These are phyloP conservation scores for Cylindricascospora bacillispora DNA, from an alignment of 1,139 yeast species.

Conservation along the genomic window DNA sequence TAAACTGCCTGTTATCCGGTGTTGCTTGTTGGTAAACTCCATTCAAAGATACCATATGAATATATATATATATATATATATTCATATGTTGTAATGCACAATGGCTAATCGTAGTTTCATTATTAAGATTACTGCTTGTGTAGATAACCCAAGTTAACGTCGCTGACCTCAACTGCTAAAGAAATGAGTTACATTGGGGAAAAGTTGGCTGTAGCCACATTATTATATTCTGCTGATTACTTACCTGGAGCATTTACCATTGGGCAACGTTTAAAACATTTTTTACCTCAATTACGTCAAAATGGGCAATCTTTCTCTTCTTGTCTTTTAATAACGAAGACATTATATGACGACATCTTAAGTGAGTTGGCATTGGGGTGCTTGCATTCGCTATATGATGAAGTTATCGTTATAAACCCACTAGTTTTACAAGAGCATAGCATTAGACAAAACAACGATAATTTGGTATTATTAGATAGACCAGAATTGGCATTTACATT, in stretches of 20 bases:
- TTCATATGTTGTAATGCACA: no score
- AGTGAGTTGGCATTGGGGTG: constrained; percentile 10
- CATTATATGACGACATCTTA: constrained; percentile 10
- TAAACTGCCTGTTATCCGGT: no score
- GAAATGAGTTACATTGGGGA: constrained; percentile 4
- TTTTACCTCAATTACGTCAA: constrained; percentile 6
- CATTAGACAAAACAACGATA: constrained; percentile 23
- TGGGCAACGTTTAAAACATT: constrained; percentile 27
- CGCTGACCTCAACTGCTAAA: no score
- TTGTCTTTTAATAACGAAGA: constrained; percentile 13
- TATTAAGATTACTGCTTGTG: no score
- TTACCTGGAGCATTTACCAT: constrained; percentile 67
- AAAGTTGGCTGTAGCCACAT: constrained; percentile 45
- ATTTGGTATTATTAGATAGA: constrained; percentile 41
- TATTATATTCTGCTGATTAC: constrained; percentile 53
- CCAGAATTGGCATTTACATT: constrained; percentile 64
- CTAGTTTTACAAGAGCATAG: constrained; percentile 9
- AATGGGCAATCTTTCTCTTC: constrained; percentile 5
- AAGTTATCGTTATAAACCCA: constrained; percentile 24
- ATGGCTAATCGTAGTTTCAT: no score
- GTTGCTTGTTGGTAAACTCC: no score
- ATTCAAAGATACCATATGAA: no score
- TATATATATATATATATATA: no score
- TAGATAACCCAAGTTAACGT: no score
- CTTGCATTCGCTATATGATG: constrained; percentile 16